Percentiles rank a stretch among this genome's conserved stretches.
Conservation (phyloP, 257 asterid species). For the Knoxia roxburghii region DNA sequence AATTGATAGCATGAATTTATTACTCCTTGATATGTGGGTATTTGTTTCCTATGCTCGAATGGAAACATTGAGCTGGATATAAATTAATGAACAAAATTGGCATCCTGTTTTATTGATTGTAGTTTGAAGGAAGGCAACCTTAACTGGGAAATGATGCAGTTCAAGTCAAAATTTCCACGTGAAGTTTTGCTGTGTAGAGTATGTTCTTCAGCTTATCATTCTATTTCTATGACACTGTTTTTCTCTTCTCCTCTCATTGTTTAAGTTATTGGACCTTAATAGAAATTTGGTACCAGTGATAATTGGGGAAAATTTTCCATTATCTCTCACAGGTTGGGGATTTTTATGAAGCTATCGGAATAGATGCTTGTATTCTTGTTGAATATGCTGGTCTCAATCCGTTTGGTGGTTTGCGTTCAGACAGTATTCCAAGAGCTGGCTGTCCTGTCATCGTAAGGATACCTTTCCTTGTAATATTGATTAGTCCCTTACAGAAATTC, state of each 20-base stretch:
- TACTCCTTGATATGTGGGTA: neutral
- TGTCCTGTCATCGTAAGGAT: conserved; percentile 88
- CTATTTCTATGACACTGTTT: conserved; percentile 14
- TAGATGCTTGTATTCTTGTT: conserved; percentile 96
- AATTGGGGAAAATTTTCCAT: neutral
- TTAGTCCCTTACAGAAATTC: neutral
- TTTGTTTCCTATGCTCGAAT: neutral
- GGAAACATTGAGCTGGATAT: conserved; percentile 2
- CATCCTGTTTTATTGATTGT: conserved; percentile 22
- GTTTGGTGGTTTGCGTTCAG: conserved; percentile 90
- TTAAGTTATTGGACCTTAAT: neutral
- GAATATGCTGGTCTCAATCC: conserved; percentile 99
- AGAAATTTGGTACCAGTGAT: neutral
- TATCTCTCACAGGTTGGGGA: conserved; percentile 72
- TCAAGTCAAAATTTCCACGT: conserved; percentile 91
- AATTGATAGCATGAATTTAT: neutral
- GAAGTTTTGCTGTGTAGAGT: conserved; percentile 95
- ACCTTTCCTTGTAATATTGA: conserved; percentile 3
- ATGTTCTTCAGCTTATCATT: conserved; percentile 26
- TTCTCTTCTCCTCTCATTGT: neutral
- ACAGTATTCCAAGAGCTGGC: conserved; percentile 93
- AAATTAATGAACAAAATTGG: neutral
- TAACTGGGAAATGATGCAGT: conserved; percentile 86
- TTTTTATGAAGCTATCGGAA: conserved; percentile 88
- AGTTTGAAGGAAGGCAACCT: conserved; percentile 97